Percentiles rank a stretch among this genome's conserved stretches.
phyloP scores from a whole-genome alignment of 148 eudicot species.

The Hydrangea macrophylla region DNA sequence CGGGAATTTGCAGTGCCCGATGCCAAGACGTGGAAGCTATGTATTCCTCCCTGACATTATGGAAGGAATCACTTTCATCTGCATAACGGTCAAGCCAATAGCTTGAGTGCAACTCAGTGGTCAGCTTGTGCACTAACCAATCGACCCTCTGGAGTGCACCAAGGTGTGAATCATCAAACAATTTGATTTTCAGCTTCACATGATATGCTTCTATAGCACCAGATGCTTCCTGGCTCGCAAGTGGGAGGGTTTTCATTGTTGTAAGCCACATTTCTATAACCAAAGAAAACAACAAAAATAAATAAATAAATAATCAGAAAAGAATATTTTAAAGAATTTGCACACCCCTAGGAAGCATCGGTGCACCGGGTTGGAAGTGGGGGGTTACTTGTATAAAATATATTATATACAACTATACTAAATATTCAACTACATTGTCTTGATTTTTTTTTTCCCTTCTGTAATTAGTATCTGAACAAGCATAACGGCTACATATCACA shows the following conservation, averaged over 20 bases:
- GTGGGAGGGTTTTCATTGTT: conserved; percentile 63
- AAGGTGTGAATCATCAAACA: conserved; percentile 78
- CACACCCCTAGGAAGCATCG: no score
- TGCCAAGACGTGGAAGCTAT: conserved; percentile 88
- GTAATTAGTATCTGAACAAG: no score
- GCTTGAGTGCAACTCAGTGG: conserved; percentile 83
- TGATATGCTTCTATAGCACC: conserved; percentile 98
- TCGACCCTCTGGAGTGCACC: conserved; percentile 88
- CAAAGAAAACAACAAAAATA: conserved; percentile 13
- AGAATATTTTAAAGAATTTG: neutral
- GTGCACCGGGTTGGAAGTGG: no score
- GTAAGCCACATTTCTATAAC: conserved; percentile 96
- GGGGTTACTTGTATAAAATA: no score
- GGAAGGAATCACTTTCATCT: conserved; percentile 85
- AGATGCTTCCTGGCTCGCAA: conserved; percentile 88
- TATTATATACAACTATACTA: no score
- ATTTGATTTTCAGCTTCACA: conserved; percentile 74
- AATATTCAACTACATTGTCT: no score
- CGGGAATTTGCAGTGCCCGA: conserved; percentile 75
- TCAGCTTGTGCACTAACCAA: conserved; percentile 89
- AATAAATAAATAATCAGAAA: neutral
- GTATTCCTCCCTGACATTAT: conserved; percentile 76
- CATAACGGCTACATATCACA: no score
- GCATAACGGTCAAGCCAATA: conserved; percentile 91
- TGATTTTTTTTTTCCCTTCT: no score